Conservation (phyloP, 192 early-diverging fungal genomes). For the Rhizophagus sp. region DNA sequence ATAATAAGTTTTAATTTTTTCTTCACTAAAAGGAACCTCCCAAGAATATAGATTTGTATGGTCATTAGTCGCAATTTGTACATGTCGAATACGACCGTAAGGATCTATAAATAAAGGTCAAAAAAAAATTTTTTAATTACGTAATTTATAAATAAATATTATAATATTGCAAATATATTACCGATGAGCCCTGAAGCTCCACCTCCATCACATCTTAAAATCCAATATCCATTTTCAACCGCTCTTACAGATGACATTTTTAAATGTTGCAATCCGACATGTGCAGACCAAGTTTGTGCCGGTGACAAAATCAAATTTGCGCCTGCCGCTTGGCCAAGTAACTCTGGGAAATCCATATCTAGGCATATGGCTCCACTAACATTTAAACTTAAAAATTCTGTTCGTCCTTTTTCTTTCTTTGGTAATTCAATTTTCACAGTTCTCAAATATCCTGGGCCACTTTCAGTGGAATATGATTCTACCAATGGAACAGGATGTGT, state of each 20-base stretch:
- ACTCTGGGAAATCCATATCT: slow-evolving; percentile 48
- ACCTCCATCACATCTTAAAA: slow-evolving; percentile 20
- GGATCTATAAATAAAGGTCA: not conserved
- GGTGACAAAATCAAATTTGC: slow-evolving; percentile 16
- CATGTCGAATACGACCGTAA: not conserved
- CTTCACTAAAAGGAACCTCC: slow-evolving; percentile 7
- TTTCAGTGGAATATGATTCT: slow-evolving; percentile 34
- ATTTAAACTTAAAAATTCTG: not conserved
- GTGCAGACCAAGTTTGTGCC: slow-evolving; percentile 13
- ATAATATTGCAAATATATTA: not conserved
- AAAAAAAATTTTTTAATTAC: not conserved
- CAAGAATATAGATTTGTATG: not conserved
- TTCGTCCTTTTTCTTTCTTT: slow-evolving; percentile 2
- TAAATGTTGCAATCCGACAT: slow-evolving; percentile 16
- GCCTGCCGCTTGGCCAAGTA: slow-evolving; percentile 38
- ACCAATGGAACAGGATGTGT: slow-evolving; percentile 46
- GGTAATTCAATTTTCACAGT: slow-evolving; percentile 33
- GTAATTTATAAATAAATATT: not conserved
- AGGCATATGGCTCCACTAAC: slow-evolving; percentile 49
- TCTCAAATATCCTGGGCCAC: slow-evolving; percentile 40
- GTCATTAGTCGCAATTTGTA: not conserved
- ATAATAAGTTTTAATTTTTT: slow-evolving; percentile 4
- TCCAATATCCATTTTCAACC: slow-evolving; percentile 24
- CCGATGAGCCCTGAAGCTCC: slow-evolving; percentile 2
- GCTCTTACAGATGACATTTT: slow-evolving; percentile 15